Base-by-base conservation (phyloP, 257 asterid species). In the Craterostigma plantagineum region DNA sequence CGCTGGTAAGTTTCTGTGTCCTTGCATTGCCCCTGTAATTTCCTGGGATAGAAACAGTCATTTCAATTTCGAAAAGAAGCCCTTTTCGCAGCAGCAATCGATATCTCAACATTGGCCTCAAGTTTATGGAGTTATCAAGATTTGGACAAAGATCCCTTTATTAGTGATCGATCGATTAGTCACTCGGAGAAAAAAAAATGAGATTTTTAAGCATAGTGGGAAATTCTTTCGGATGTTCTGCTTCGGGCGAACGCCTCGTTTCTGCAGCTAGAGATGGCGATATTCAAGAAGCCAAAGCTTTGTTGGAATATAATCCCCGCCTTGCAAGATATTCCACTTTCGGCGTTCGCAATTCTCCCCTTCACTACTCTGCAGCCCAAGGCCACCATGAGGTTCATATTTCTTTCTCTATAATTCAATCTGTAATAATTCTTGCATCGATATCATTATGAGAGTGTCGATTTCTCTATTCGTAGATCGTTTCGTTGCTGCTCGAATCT, bases 191-290 rank as follows among this genome's bases (percentile, higher is more conserved):
- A 23, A 23, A 23, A 49, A 60, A 34, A 16, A 79, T 79, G 93
- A 59, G 77, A 35, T 79, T 83, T 57, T 60, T 83, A 48, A 83
- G 75, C 53, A 73, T 83, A 43, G 83, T 83, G 65, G 93, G 93
- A n/a, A 83, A 83, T 63, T 83, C 95, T 43, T 83, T 83, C 37
- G 93, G 93, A 48, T 83, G 95, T 55, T 76, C 95, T 43, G 93
- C 95, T 7, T 76, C 95, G 0, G 93, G 95, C 51, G 93, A 83
- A 56, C 72, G 93, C 14, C 55, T 83, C 4, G 91, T 83, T 46
- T 76, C 93, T 18, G 95, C 95, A 16, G 95, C 95, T 45, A 83
- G 93, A 62, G 95, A 83, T 43, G 95, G 95, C 10, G 95, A 83
- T 66, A 61, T 83, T 46, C 93, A 72, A 61, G 95, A 83, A 73